Evolutionary conservation across 2,329 filamentous ascomycete species (phyloP), one percentile per base, ranked within the genome.

Genomic region (Dryadomyces sulphureus): DNA sequence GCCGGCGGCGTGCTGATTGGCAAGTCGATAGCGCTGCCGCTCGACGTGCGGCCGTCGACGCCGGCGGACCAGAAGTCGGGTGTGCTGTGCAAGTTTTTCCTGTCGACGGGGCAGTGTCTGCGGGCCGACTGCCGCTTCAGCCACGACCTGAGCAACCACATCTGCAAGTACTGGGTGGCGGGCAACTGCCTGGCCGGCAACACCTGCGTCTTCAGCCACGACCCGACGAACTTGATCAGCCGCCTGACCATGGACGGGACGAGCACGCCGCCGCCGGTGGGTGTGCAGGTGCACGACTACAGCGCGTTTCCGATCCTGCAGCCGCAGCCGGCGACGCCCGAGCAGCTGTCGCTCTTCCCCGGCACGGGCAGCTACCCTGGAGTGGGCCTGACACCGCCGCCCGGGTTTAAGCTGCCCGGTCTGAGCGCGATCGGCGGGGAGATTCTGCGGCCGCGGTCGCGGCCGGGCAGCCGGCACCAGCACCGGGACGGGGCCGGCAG

Each of bases 131-230:
- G 92, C 62, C 82, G 90, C 48, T 98, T 96, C 64, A 94, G 89
- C 54, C 92, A 98, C 62, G 90, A 98, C 61, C 74, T 94, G 39
- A 94, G 86, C 59, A 93, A 85, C 58, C 92, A 95, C 57, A 75
- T 98, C 51, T 98, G 92, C 89, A 96, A 96, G 86, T 96, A 96
- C 61, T 98, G 89, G 86, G 74, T 98, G 45, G 87, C 87, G 66
- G 92, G 92, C 1, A 95, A 90, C 57, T 98, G 92, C 60, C 73
- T 98, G 30, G 92, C 92, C 19, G 90, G 92, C 32, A 82, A 88
- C 48, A 89, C 87, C 3, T 98, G 92, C 62, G 86, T 94, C 49
- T 98, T 98, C 66, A 96, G 90, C 14, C 92, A 98, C 62, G 92
- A 98, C 55, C 92, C 92, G 2, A 79, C 88, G 1, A 77, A 87